Percentiles rank a stretch among this genome's conserved stretches.
phyloP scores from a whole-genome alignment of 2,329 filamentous ascomycete genomes.

The Zalaria sp. region DNA sequence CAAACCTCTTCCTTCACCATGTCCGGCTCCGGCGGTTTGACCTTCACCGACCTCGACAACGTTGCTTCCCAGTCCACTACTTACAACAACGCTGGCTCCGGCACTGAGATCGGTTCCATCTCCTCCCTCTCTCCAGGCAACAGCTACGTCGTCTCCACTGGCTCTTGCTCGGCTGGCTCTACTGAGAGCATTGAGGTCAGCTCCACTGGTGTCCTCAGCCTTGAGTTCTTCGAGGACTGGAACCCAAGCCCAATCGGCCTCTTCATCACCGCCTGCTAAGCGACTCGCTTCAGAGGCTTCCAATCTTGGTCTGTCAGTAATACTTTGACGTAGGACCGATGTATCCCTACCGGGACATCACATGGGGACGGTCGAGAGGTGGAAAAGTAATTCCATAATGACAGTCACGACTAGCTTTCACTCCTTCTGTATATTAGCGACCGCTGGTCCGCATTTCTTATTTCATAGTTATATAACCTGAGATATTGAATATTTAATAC shows the following conservation, averaged over 20 bases:
- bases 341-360: not conserved
- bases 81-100: conserved; percentile 8
- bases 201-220: conserved; percentile 7
- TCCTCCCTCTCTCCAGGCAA: conserved; percentile 11
- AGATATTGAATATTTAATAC: too few species aligned
- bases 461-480: too few species aligned
- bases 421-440: not conserved
- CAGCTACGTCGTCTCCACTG: conserved; percentile 13
- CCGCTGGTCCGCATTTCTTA: too few species aligned
- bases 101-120: conserved; percentile 4
- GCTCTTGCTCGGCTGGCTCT: conserved; percentile 12
- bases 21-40: conserved; percentile 23
- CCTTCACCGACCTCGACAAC: conserved; percentile 12
- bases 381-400: not conserved
- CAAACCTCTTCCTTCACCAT: conserved; percentile 21
- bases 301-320: not conserved
- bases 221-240: conserved; percentile 15
- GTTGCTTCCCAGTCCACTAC: conserved; percentile 10
- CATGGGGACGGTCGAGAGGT: not conserved
- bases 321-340: not conserved
- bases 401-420: not conserved
- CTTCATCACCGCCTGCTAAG: conserved; percentile 7
- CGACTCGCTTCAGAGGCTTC: not conserved
- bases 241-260: conserved; percentile 6
- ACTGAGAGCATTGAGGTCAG: conserved; percentile 11